These are phyloP conservation scores for Trypanosoma caninum DNA, from an alignment of 208 protist genomes.

Conservation along the genomic window DNA sequence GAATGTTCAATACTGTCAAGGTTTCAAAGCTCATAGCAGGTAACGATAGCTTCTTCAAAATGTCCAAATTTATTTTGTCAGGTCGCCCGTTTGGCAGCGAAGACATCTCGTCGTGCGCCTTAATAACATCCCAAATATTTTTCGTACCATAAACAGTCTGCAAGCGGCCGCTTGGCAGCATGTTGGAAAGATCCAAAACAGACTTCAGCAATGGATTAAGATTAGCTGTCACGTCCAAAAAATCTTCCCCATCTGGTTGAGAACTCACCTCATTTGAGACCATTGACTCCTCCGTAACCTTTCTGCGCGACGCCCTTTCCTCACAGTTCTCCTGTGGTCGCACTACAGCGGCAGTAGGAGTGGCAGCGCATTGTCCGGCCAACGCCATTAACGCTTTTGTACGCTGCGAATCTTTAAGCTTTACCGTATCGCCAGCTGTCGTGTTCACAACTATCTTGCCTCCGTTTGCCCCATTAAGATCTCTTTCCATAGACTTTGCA, in stretches of 20 bases:
- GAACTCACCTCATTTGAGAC: not conserved
- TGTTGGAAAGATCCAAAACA: slow-evolving; percentile 61
- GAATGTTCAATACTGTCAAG: slow-evolving; percentile 76
- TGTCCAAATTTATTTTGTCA: too few relatives aligned
- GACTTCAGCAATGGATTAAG: slow-evolving; percentile 62
- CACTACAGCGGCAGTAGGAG: too few relatives aligned
- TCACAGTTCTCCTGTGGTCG: too few relatives aligned
- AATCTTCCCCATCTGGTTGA: slow-evolving; percentile 22
- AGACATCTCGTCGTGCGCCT: slow-evolving; percentile 29
- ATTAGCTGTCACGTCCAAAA: slow-evolving; percentile 69
- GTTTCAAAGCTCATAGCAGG: not conserved
- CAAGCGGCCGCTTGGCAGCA: slow-evolving; percentile 27
- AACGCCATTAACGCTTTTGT: too few relatives aligned
- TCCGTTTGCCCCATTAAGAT: too few relatives aligned
- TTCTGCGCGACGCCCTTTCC: not conserved
- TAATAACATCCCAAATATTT: slow-evolving; percentile 60
- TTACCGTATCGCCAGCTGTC: too few relatives aligned
- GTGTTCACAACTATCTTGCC: too few relatives aligned
- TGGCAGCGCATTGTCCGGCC: too few relatives aligned
- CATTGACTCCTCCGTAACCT: not conserved
- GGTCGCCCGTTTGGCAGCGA: not conserved
- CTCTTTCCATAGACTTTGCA: not conserved
- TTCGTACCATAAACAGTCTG: slow-evolving; percentile 22
- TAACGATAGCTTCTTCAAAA: not conserved
- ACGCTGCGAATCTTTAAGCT: too few relatives aligned